phyloP scores from a whole-genome alignment of 805 yeast genomes.

The Saturnispora mendoncae region DNA sequence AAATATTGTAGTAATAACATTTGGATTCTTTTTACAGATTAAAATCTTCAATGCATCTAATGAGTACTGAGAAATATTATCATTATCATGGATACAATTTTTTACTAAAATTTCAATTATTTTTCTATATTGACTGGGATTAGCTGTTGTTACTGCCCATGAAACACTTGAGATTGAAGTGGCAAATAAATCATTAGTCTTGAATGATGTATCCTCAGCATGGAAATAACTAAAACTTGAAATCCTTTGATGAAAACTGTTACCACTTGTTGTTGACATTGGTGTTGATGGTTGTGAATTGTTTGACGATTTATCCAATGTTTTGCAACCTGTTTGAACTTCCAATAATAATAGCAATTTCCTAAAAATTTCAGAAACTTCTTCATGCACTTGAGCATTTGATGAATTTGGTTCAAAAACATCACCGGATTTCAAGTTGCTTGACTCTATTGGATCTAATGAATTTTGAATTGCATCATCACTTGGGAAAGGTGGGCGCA shows the following conservation, averaged over 20 bases:
- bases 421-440: constrained; percentile 27
- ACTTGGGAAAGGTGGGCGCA: constrained; percentile 68
- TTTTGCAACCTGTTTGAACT: constrained; percentile 40
- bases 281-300: constrained; percentile 15
- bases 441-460: constrained; percentile 28
- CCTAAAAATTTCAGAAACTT: constrained; percentile 52
- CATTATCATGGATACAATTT: constrained; percentile 63
- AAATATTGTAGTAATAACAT: constrained; percentile 60
- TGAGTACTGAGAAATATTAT: constrained; percentile 55
- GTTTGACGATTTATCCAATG: constrained; percentile 13
- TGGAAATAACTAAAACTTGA: constrained; percentile 32
- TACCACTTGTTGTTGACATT: constrained; percentile 16
- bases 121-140: constrained; percentile 39
- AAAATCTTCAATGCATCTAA: constrained; percentile 53
- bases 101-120: constrained; percentile 69
- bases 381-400: constrained; percentile 55
- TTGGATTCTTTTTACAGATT: constrained; percentile 62
- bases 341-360: constrained; percentile 53
- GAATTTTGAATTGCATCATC: constrained; percentile 35
- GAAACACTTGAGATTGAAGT: constrained; percentile 66
- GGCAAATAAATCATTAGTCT: constrained; percentile 55
- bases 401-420: constrained; percentile 37
- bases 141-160: constrained; percentile 42
- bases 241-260: constrained; percentile 29
- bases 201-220: constrained; percentile 25